Conservation (phyloP, 1,284 basidiomycete genomes). For the Chondrostereum purpureum region DNA sequence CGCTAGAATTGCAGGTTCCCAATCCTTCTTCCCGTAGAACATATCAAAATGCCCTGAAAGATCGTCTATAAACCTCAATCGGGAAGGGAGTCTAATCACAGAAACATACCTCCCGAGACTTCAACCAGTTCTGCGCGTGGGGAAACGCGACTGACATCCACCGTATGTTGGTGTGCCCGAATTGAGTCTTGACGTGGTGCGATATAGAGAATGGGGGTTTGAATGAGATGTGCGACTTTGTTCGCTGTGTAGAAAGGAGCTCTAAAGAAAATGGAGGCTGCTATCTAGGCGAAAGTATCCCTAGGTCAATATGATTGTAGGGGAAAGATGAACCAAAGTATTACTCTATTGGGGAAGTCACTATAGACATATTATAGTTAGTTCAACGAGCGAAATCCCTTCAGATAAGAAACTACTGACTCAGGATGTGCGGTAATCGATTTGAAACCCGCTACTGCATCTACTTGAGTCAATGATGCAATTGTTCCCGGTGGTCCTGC, state of each 20-base stretch:
- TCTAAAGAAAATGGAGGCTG: slow-evolving; percentile 22
- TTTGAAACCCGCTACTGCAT: slow-evolving; percentile 15
- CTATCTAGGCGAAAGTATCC: slow-evolving; percentile 13
- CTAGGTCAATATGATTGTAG: slow-evolving; percentile 4
- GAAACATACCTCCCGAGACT: slow-evolving; percentile 1
- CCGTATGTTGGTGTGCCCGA: neutral
- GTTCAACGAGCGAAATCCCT: no score
- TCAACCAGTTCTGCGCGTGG: slow-evolving; percentile 1
- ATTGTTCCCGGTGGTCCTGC: slow-evolving; percentile 18
- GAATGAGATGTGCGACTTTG: slow-evolving; percentile 14
- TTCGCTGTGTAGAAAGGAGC: slow-evolving; percentile 20
- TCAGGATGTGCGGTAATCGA: no score
- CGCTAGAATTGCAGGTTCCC: neutral
- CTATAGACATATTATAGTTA: no score
- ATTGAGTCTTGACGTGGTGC: slow-evolving; percentile 16
- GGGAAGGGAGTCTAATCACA: no score
- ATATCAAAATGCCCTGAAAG: slow-evolving; percentile 7
- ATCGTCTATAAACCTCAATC: neutral
- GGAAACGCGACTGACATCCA: neutral
- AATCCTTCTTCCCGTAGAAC: slow-evolving; percentile 4
- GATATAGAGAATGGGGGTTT: slow-evolving; percentile 21
- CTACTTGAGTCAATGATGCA: slow-evolving; percentile 17
- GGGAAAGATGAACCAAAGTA: neutral
- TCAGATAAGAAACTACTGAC: no score
- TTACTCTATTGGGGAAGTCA: slow-evolving; percentile 12